Evolutionary conservation across 2,329 filamentous ascomycete species (phyloP).

Genomic region (Sporothrix pseudoabietina): DNA sequence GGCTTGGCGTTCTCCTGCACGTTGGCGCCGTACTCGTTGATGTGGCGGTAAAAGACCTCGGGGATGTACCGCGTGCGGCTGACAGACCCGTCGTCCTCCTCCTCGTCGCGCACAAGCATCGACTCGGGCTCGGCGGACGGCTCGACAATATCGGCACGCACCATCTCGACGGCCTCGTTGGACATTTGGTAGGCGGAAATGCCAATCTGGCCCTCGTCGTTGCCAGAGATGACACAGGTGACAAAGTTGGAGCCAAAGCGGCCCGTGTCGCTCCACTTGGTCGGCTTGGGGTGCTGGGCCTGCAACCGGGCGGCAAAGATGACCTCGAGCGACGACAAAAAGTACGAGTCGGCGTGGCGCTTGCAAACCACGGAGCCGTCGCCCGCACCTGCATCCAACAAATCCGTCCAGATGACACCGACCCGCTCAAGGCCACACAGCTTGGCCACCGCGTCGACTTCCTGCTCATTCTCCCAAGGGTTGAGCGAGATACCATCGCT

Average conservation of each 20-base stretch:
- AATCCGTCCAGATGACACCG: conserved; percentile 92
- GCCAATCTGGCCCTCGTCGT: conserved; percentile 82
- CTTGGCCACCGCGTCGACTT: conserved; percentile 76
- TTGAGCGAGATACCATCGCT: conserved; percentile 82
- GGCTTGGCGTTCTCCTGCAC: conserved; percentile 98
- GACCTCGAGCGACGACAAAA: conserved; percentile 87
- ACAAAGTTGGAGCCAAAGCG: conserved; percentile 95
- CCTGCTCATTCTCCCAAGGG: conserved; percentile 81
- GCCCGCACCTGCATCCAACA: conserved; percentile 76
- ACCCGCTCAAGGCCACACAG: conserved; percentile 85
- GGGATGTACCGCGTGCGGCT: conserved; percentile 86
- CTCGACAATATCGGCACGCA: conserved; percentile 89
- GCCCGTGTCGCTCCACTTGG: conserved; percentile 96
- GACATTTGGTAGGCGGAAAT: conserved; percentile 94
- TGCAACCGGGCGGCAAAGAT: conserved; percentile 86
- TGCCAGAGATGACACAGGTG: conserved; percentile 92
- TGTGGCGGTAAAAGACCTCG: conserved; percentile 91
- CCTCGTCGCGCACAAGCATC: conserved; percentile 93
- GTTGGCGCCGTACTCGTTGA: conserved; percentile 95
- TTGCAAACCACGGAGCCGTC: conserved; percentile 92
- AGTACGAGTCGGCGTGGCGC: conserved; percentile 93
- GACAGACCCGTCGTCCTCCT: conserved; percentile 72
- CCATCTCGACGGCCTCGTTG: conserved; percentile 96
- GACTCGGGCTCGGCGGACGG: conserved; percentile 88
- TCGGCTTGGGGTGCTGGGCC: conserved; percentile 82